Base-by-base conservation (phyloP, 2,329 filamentous ascomycete species). In the Alternaria sp. region DNA sequence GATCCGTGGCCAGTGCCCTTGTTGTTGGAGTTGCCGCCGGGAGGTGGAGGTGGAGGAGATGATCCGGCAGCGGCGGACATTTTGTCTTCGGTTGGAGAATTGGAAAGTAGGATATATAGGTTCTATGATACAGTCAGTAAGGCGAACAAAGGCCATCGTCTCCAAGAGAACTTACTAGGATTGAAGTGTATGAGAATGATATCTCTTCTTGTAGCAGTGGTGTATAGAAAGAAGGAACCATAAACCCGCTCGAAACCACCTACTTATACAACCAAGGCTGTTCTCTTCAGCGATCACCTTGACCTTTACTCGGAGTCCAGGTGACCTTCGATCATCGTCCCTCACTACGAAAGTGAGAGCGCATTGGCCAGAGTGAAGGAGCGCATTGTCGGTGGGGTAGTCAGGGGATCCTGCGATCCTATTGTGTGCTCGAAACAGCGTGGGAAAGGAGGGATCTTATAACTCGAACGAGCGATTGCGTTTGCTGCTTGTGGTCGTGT, bases 71-170 rank as follows among this genome's bases (percentile, higher is more conserved):
- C 37, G n/a, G 37, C 37, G 1, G 37, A 41, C 37, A 41, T 41
- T 0, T 41, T 10, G 2, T 41, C 4, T 41, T 41, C 0, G 4
- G 6, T n/a, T 9, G 7, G 6, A 37, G 4, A 10, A 9, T 41
- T 18, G 2, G 37, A 18, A 1, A 10, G 4, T 41, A 10, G 1
- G 2, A 2, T 41, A 41, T 41, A 41, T 41, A 18, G 9, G 0
- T 41, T 41, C 37, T 18, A 9, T 1, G 1, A 18, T 1, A 10
- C 0, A 18, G 4, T 41, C 0, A 41, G 37, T 1, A 18, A 6
- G 11, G 37, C 1, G 6, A 41, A 10, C 2, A 0, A 0, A 3
- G 4, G 33, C 2, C 37, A 2, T 8, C 11, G 2, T 41, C 8
- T 41, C 2, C 37, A 41, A 41, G 37, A 6, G 5, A 41, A 41